Conservation (phyloP, 2,329 filamentous ascomycete species). For the Sporothrix inflata region DNA sequence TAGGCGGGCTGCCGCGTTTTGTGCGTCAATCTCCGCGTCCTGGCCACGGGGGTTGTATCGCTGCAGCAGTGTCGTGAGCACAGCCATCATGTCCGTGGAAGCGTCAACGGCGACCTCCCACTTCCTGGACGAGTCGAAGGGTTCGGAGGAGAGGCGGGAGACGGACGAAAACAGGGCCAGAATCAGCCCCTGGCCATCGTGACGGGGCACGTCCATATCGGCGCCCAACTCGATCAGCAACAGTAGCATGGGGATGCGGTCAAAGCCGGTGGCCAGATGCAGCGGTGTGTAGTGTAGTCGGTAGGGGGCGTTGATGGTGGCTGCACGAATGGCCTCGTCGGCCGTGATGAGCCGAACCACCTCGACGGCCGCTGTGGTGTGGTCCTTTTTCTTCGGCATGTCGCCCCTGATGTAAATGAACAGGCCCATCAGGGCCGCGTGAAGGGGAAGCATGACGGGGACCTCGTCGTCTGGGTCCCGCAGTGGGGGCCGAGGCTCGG, state of each 20-base stretch:
- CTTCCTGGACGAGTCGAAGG: background rate
- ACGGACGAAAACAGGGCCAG: slow-evolving; percentile 21
- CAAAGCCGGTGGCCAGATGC: slow-evolving; percentile 21
- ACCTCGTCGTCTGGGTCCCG: slow-evolving; percentile 14
- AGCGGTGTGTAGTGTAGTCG: slow-evolving; percentile 23
- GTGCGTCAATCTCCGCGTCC: background rate
- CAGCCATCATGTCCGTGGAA: background rate
- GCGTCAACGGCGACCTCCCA: background rate
- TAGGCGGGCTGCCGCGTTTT: slow-evolving; percentile 16
- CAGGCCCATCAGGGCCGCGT: background rate
- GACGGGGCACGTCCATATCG: slow-evolving; percentile 13
- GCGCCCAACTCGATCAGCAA: slow-evolving; percentile 21
- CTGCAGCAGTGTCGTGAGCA: slow-evolving; percentile 12
- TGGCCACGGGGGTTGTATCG: background rate
- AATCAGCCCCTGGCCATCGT: slow-evolving; percentile 10
- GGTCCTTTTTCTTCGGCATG: background rate
- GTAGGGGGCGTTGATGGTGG: slow-evolving; percentile 25
- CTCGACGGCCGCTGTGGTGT: background rate
- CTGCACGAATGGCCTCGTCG: slow-evolving; percentile 23
- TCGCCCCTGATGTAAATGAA: background rate
- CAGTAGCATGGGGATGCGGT: slow-evolving; percentile 19
- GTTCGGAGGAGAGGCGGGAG: background rate
- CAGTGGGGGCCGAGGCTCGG: slow-evolving; percentile 4
- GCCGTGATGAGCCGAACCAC: slow-evolving; percentile 21
- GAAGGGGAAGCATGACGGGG: slow-evolving; percentile 21